Evolutionary conservation across 345 rosid species (phyloP), one percentile per base, ranked within the genome.

Genomic region (Melastoma malabathricum): DNA sequence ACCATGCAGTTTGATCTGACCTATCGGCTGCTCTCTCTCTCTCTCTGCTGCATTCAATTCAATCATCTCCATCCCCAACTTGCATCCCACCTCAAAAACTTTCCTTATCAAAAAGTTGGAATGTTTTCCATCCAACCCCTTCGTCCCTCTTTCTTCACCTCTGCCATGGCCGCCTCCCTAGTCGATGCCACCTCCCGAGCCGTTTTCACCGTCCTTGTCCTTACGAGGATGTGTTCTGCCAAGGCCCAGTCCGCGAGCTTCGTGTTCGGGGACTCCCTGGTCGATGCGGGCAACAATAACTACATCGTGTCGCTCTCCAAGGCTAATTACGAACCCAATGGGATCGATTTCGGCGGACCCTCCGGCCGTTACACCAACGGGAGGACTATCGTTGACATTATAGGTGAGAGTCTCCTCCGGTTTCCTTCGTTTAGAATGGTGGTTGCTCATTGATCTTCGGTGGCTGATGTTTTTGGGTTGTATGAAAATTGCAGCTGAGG

Each of bases 321-420:
- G 60, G 94, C 96, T 0, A 64, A 81, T 55, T 75, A 65, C 56
- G 15, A 44, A 0, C 90, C 96, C 2, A 79, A 84, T 46, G 96
- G 94, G 44, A 79, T 87, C 18, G 96, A 87, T 57, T 71, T 83
- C 1, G 87, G 88, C 4, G 52, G 38, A 12, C 90, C 94, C 9
- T 83, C 94, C 0, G 94, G 96, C 3, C 66, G 96, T 39, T 87
- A 55, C 69, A 84, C 96, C 5, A 87, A 87, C 47, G 94, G 88
- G 15, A 78, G 87, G 61, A 81, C 94, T 20, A 79, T 84, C 16
- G 69, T 68, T n/a, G 96, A 87, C 65, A 74, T 84, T 38, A 41
- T 87, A 64, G 85, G 96, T 65, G 57, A 50, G 65, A 70, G 57
- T 7, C 50, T 19, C 14, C 18, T 17, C 12, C 6, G 38, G 54